Evolutionary conservation across 2,329 filamentous ascomycete species (phyloP).

Genomic region (Aureobasidium sp.): DNA sequence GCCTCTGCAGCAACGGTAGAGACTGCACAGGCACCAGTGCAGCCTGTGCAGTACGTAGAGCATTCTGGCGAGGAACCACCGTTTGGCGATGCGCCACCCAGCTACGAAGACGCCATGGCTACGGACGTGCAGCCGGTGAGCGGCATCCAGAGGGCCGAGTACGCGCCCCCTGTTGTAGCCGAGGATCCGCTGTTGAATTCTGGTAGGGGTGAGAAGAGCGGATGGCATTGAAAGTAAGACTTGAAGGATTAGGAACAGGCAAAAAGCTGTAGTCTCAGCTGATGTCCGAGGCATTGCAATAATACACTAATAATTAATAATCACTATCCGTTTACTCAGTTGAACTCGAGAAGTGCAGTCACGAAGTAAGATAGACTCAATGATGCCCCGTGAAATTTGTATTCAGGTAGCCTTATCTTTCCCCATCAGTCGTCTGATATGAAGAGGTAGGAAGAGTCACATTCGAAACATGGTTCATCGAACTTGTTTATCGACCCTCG

Average conservation of each 20-base stretch:
- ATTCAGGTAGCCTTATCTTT: too few relatives aligned
- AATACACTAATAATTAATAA: not conserved
- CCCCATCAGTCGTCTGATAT: too few relatives aligned
- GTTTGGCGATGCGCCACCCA: slow-evolving; percentile 76
- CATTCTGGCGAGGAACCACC: slow-evolving; percentile 6
- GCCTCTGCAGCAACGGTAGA: not conserved
- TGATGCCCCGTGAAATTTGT: too few relatives aligned
- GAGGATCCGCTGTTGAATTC: slow-evolving; percentile 22
- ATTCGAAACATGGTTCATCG: not conserved
- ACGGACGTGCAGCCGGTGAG: slow-evolving; percentile 66
- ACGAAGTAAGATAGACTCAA: too few relatives aligned
- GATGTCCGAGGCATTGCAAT: not conserved
- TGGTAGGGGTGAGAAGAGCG: slow-evolving; percentile 24
- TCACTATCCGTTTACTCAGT: not conserved
- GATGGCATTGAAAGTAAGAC: slow-evolving; percentile 15
- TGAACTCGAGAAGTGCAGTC: too few relatives aligned
- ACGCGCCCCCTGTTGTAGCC: slow-evolving; percentile 36
- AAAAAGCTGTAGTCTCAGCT: not conserved
- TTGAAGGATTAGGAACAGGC: too few relatives aligned
- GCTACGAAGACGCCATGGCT: slow-evolving; percentile 88
- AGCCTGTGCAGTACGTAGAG: not conserved
- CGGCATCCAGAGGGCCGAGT: slow-evolving; percentile 56
- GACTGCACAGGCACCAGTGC: not conserved
- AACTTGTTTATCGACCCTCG: not conserved
- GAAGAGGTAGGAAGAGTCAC: not conserved